Conservation (phyloP, 306 rosid species). For the Dryas drummondii region DNA sequence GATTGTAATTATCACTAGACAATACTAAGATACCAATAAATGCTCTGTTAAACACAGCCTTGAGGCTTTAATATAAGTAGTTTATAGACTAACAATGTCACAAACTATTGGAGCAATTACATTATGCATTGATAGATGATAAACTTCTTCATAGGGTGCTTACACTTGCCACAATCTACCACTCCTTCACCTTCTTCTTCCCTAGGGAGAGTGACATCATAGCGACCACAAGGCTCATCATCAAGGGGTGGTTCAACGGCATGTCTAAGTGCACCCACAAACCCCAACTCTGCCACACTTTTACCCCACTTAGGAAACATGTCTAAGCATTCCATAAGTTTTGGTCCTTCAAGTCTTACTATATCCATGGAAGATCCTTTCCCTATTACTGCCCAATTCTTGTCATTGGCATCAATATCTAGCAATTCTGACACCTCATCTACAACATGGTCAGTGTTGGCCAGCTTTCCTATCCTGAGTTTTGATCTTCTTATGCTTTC, state of each 20-base stretch:
- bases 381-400: conserved; percentile 58
- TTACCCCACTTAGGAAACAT: conserved; percentile 27
- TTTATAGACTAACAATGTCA: no score
- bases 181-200: conserved; percentile 29
- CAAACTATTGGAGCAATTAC: neutral
- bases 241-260: conserved; percentile 29
- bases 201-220: conserved; percentile 24
- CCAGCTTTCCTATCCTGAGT: conserved; percentile 29
- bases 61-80: no score
- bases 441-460: conserved; percentile 30
- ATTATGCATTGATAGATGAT: conserved; percentile 28
- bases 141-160: conserved; percentile 46
- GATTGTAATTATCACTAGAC: no score
- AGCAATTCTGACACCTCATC: conserved; percentile 45
- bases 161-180: conserved; percentile 49
- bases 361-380: conserved; percentile 37
- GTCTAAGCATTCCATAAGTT: conserved; percentile 37
- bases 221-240: conserved; percentile 43
- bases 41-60: no score
- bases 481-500: conserved; percentile 57
- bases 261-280: conserved; percentile 31
- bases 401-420: conserved; percentile 30
- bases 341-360: conserved; percentile 40
- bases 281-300: conserved; percentile 32
- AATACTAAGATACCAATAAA: no score